phyloP scores from a whole-genome alignment of 192 early-diverging fungal species.

The Coemansia sp. region DNA sequence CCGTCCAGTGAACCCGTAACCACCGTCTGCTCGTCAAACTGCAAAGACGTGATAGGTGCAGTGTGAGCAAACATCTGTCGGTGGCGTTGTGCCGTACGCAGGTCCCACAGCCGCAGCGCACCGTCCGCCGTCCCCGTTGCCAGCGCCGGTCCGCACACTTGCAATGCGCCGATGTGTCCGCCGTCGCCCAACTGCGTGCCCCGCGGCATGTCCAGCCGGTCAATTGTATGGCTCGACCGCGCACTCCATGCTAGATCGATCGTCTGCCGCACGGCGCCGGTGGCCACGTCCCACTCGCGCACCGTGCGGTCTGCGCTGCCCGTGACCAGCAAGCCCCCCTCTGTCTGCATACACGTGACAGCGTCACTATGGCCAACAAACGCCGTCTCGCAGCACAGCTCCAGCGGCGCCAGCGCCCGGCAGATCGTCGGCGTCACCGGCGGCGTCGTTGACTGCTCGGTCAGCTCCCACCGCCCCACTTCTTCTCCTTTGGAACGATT shows the following conservation, averaged over 20 bases:
- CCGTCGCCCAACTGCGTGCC: constrained; percentile 43
- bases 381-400: constrained; percentile 39
- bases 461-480: constrained; percentile 50
- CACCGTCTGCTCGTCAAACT: constrained; percentile 69
- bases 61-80: constrained; percentile 68
- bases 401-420: constrained; percentile 17
- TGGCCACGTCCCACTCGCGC: constrained; percentile 74
- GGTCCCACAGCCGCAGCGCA: constrained; percentile 73
- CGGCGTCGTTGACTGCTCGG: constrained; percentile 55
- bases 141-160: constrained; percentile 71
- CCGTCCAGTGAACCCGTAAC: constrained; percentile 69
- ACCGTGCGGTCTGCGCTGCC: constrained; percentile 76
- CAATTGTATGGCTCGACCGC: neutral
- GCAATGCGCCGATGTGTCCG: constrained; percentile 66
- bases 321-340: constrained; percentile 46
- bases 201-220: neutral
- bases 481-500: neutral
- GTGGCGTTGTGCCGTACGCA: constrained; percentile 70
- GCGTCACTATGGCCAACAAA: constrained; percentile 34
- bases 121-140: constrained; percentile 75
- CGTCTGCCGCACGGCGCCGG: constrained; percentile 60
- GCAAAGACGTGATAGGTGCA: constrained; percentile 58
- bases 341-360: constrained; percentile 49
- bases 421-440: constrained; percentile 48
- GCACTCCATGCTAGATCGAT: constrained; percentile 72